Percentiles rank a stretch among this genome's conserved stretches.
phyloP scores from a whole-genome alignment of 805 yeast species.

The Debaryomyces maramus region DNA sequence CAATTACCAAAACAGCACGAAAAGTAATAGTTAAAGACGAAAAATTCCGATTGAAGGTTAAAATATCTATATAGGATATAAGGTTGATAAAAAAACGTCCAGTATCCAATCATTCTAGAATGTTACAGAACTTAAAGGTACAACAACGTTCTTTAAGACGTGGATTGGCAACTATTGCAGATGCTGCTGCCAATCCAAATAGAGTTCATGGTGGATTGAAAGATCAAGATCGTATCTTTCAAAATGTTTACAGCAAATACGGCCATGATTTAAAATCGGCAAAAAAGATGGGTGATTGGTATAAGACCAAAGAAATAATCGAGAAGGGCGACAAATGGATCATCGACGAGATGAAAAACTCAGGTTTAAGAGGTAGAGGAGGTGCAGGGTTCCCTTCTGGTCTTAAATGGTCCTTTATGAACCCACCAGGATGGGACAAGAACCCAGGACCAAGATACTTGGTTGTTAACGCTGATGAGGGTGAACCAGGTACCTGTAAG shows the following conservation, averaged over 20 bases:
- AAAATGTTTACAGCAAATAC: conserved; percentile 73
- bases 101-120: conserved; percentile 9
- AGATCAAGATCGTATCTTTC: conserved; percentile 86
- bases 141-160: conserved; percentile 28
- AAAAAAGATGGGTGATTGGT: conserved; percentile 84
- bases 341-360: conserved; percentile 80
- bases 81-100: not conserved
- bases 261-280: conserved; percentile 76
- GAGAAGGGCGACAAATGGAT: conserved; percentile 88
- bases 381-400: conserved; percentile 95
- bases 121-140: conserved; percentile 38
- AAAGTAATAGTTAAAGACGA: not conserved
- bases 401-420: conserved; percentile 90
- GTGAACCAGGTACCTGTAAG: conserved; percentile 93
- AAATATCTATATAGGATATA: conserved; percentile 1
- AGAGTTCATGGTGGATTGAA: conserved; percentile 70
- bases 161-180: conserved; percentile 48
- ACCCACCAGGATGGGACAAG: conserved; percentile 94
- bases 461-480: conserved; percentile 91
- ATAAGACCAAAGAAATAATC: conserved; percentile 83
- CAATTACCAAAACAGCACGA: conserved; percentile 19
- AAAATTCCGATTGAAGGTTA: not conserved
- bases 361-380: conserved; percentile 88
- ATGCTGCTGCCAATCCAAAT: conserved; percentile 49
- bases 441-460: conserved; percentile 85